Conservation (phyloP, 129 eudicot species). For the Rutidosis leptorrhynchoides region DNA sequence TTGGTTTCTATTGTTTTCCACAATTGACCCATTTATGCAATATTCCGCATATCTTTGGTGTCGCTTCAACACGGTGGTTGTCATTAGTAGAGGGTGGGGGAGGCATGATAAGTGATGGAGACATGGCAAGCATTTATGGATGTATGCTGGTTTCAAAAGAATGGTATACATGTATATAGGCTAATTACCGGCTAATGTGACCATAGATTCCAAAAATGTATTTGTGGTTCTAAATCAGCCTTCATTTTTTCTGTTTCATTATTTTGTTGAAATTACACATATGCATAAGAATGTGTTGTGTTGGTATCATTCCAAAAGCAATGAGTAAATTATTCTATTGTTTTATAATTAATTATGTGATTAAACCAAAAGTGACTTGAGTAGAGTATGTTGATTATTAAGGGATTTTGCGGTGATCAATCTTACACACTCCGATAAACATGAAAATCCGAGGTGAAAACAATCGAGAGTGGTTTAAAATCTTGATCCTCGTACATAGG, state of each 20-base stretch:
- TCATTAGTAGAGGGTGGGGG: conserved; percentile 6
- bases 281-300: too few relatives aligned
- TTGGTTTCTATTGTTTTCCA: conserved; percentile 57
- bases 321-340: too few relatives aligned
- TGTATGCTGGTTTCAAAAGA: conserved; percentile 18
- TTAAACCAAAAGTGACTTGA: too few relatives aligned
- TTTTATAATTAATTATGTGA: too few relatives aligned
- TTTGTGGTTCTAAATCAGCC: conserved; percentile 19
- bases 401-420: too few relatives aligned
- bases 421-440: too few relatives aligned
- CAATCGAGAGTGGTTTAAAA: too few relatives aligned
- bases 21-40: conserved; percentile 52
- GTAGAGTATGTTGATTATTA: too few relatives aligned
- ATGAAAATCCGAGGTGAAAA: too few relatives aligned
- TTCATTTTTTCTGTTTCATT: not conserved
- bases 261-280: not conserved
- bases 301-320: too few relatives aligned
- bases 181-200: conserved; percentile 1
- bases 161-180: conserved; percentile 3
- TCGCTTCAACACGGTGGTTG: conserved; percentile 23
- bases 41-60: conserved; percentile 23
- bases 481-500: too few relatives aligned
- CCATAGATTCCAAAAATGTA: conserved; percentile 4
- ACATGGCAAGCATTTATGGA: conserved; percentile 51
- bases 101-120: conserved; percentile 21